Conservation (phyloP, 2,329 filamentous ascomycete species). For the Verticillium longisporum region DNA sequence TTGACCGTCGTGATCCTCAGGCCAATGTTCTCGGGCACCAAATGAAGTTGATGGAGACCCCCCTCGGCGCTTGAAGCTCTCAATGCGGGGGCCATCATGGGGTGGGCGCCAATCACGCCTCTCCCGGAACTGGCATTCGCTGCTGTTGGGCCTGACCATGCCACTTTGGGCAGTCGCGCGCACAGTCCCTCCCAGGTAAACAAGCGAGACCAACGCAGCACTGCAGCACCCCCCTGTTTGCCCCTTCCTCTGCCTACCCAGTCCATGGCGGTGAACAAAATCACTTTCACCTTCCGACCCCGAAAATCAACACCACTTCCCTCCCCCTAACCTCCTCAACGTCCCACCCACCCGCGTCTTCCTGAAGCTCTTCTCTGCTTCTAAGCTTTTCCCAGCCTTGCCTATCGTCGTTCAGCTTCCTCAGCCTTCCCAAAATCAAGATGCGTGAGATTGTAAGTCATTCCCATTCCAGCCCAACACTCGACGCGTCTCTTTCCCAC, state of each 20-base stretch:
- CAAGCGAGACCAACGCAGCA: slow-evolving; percentile 20
- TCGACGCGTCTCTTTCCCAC: slow-evolving; percentile 8
- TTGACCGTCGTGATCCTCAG: not conserved
- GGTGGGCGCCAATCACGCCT: not conserved
- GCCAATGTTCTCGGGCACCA: not conserved
- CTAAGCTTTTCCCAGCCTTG: not conserved
- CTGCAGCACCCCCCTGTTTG: slow-evolving; percentile 9
- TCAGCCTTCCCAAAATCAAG: slow-evolving; percentile 32
- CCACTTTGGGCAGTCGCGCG: slow-evolving; percentile 5
- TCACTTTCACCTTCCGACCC: slow-evolving; percentile 15
- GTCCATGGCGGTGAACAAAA: slow-evolving; percentile 25
- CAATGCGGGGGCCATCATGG: not conserved
- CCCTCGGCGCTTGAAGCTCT: not conserved
- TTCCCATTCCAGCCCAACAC: slow-evolving; percentile 8
- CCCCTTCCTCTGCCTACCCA: slow-evolving; percentile 13
- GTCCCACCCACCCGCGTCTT: slow-evolving; percentile 10
- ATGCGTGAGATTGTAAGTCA: slow-evolving; percentile 66
- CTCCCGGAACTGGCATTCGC: not conserved
- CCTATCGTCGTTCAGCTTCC: slow-evolving; percentile 12
- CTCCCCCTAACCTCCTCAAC: slow-evolving; percentile 18
- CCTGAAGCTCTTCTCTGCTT: slow-evolving; percentile 10
- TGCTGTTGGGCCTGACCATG: not conserved
- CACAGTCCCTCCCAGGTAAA: slow-evolving; percentile 22
- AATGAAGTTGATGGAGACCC: not conserved
- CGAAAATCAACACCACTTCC: slow-evolving; percentile 29